These are phyloP conservation scores for Acacia acuminata DNA, from an alignment of 306 rosid genomes.

Conservation along the genomic window DNA sequence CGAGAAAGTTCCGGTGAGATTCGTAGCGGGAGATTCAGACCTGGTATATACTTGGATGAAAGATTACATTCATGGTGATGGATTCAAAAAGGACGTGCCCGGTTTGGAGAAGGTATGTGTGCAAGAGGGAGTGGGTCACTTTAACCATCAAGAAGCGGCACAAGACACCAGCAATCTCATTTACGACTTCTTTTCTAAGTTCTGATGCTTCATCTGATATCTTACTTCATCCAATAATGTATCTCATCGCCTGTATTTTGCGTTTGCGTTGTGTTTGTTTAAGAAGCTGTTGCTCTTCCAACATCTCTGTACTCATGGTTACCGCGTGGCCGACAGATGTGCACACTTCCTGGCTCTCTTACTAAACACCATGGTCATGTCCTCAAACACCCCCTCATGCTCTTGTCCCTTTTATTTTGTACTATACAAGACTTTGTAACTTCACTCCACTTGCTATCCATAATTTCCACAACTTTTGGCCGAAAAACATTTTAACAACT, in stretches of 20 bases:
- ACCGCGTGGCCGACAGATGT: too few species aligned
- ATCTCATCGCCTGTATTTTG: background rate
- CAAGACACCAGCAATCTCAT: constrained; percentile 11
- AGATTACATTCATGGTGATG: constrained; percentile 18
- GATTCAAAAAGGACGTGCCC: constrained; percentile 13
- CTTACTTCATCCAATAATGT: background rate
- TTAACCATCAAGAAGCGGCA: constrained; percentile 26
- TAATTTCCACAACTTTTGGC: too few species aligned
- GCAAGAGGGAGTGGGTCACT: constrained; percentile 16
- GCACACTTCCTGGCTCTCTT: too few species aligned
- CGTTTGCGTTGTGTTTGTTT: background rate
- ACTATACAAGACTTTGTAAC: too few species aligned
- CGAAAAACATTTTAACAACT: too few species aligned
- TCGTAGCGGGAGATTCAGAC: constrained; percentile 20
- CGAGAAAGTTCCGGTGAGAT: background rate
- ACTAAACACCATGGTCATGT: too few species aligned
- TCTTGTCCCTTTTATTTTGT: too few species aligned
- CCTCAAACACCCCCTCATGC: too few species aligned
- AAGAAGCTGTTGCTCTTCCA: background rate
- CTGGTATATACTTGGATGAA: constrained; percentile 1
- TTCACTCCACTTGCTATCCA: too few species aligned
- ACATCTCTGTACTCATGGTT: too few species aligned
- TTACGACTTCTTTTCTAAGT: constrained; percentile 17
- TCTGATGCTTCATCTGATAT: background rate
- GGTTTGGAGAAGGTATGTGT: constrained; percentile 16